Base-by-base conservation (phyloP, 2,329 filamentous ascomycete species). In the Pyrenophora seminiperda region DNA sequence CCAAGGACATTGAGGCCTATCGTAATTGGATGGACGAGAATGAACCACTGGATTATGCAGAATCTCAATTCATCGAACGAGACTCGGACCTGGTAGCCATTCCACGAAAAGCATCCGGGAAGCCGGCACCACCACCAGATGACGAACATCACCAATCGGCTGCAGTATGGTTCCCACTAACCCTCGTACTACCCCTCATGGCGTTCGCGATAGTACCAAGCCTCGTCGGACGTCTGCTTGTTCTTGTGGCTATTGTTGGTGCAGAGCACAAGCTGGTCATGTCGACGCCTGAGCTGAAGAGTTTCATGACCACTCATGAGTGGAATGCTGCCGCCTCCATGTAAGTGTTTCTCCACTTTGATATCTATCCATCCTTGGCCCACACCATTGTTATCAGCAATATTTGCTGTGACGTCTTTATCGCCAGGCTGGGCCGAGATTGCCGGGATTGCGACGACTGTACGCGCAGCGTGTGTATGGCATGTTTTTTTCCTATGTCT, bases 61-160 rank as follows among this genome's bases (percentile, higher is more conserved):
- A 91, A 68, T 78, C 79, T 2, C 76, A 76, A 3, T 89, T 89
- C 61, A 77, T 89, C 4, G 78, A 83, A 31, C 71, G 74, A 3
- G 66, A 73, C 10, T 72, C 80, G 4, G 85, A 88, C 56, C 76
- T 88, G 10, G 67, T 88, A 15, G 76, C 61, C 5, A 41, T 72
- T 39, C 37, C 71, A 52, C 49, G 59, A 13, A 62, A 53, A 37
- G 46, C 56, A 38, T 53, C 58, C 41, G 60, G 48, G 52, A 24
- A 34, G 52, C 43, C 52, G 45, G 54, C 53, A 49, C 56, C 52
- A 57, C 53, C 53, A 49, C 56, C 52, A 57, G 18, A 19, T 18
- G 22, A 45, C 19, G 46, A 49, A 19, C 50, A 54, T 6, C 54
- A 60, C 22, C 62, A 68, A 33, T 62, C 66, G 31, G 56, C 56